These are phyloP conservation scores for Jasminum sambac DNA, from an alignment of 257 asterid genomes.

Conservation along the genomic window DNA sequence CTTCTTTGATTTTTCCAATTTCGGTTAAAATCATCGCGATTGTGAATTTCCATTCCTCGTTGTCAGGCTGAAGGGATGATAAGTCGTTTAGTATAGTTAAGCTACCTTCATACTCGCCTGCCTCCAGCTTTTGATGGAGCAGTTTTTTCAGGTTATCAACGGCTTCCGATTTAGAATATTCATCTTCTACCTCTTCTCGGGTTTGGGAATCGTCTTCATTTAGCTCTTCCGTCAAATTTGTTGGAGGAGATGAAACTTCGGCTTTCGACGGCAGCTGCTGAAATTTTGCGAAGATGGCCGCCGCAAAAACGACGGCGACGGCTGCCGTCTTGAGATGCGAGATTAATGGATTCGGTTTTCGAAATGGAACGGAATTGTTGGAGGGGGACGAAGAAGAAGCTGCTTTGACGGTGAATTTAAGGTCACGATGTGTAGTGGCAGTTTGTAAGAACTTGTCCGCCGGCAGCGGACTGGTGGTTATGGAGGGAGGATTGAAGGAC, in stretches of 20 bases:
- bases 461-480: conserved; percentile 18
- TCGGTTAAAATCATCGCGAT: conserved; percentile 66
- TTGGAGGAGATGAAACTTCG: conserved; percentile 34
- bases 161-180: conserved; percentile 48
- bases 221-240: conserved; percentile 34
- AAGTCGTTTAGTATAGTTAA: conserved; percentile 48
- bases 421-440: background rate
- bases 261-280: conserved; percentile 31
- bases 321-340: conserved; percentile 53
- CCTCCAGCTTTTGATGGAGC: conserved; percentile 64
- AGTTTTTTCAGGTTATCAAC: conserved; percentile 50
- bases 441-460: background rate
- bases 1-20: conserved; percentile 58
- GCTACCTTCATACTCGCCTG: conserved; percentile 69
- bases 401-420: conserved; percentile 28
- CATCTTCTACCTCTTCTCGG: conserved; percentile 23
- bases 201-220: background rate
- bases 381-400: conserved; percentile 22
- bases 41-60: conserved; percentile 61
- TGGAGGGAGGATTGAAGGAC: conserved; percentile 20
- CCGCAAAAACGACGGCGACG: conserved; percentile 50
- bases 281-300: conserved; percentile 49
- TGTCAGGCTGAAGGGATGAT: conserved; percentile 65
- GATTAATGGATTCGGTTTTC: conserved; percentile 24
- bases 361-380: conserved; percentile 20